These are phyloP conservation scores for Dothideomycetes sp. DNA, from an alignment of 2,329 filamentous ascomycete species.

Conservation along the genomic window DNA sequence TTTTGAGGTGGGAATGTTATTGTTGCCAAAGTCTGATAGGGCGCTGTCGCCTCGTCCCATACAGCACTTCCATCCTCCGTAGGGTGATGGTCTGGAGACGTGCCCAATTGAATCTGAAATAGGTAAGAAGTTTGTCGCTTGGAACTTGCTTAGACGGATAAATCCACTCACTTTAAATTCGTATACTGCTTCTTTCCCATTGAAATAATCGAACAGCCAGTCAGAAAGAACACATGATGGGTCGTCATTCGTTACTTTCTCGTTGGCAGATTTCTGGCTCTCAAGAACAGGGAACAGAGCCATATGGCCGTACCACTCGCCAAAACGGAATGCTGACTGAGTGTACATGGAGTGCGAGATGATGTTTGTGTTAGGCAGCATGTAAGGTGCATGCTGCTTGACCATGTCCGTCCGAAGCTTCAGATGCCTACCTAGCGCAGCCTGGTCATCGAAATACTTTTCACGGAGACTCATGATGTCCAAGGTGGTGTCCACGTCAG, in stretches of 20 bases:
- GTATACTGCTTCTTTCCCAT: constrained; percentile 21
- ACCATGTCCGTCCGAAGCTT: constrained; percentile 25
- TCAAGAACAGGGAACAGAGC: constrained; percentile 22
- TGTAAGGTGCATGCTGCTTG: constrained; percentile 23
- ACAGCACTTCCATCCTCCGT: constrained; percentile 25
- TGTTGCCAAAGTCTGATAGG: constrained; percentile 24
- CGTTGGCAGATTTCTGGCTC: constrained; percentile 16
- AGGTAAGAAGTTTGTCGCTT: neutral
- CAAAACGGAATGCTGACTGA: constrained; percentile 26
- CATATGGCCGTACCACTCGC: constrained; percentile 24
- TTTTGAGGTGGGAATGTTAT: constrained; percentile 24
- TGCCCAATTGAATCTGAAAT: constrained; percentile 24
- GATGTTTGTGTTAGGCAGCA: constrained; percentile 29
- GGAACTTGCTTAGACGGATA: neutral
- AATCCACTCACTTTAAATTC: constrained; percentile 20
- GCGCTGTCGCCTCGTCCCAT: constrained; percentile 26
- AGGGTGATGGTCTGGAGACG: constrained; percentile 22
- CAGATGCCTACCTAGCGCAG: constrained; percentile 17
- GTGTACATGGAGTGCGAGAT: constrained; percentile 27
- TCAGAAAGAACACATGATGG: constrained; percentile 21
- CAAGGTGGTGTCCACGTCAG: constrained; percentile 25
- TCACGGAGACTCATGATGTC: constrained; percentile 27
- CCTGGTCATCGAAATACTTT: constrained; percentile 22
- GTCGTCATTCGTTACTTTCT: constrained; percentile 20
- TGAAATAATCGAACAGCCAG: constrained; percentile 23